phyloP scores from a whole-genome alignment of 2,329 filamentous ascomycete species.

The Dactylella cylindrospora region DNA sequence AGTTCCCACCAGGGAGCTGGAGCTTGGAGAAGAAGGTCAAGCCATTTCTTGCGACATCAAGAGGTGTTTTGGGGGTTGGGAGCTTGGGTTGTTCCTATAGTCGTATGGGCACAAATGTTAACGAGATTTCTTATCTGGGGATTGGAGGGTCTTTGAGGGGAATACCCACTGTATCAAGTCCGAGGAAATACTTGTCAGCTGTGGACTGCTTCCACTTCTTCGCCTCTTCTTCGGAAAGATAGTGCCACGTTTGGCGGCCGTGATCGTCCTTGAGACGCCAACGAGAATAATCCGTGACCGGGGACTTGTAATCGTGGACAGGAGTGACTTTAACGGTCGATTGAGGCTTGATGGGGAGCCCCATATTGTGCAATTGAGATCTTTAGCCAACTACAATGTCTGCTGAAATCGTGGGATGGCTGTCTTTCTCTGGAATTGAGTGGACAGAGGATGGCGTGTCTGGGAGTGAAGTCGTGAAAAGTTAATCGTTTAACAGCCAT shows the following conservation, averaged over 20 bases:
- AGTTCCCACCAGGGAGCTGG: slow-evolving; percentile 85
- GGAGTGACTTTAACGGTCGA: slow-evolving; percentile 3
- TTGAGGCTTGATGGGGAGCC: slow-evolving; percentile 18
- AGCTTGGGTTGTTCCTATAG: slow-evolving; percentile 72
- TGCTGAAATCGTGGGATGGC: too few relatives aligned
- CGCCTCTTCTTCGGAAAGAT: slow-evolving; percentile 72
- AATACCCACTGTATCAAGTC: slow-evolving; percentile 68
- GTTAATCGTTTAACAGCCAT: too few relatives aligned
- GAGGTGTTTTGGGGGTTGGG: slow-evolving; percentile 67
- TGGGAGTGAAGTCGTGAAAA: too few relatives aligned
- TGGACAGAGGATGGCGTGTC: too few relatives aligned
- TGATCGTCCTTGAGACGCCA: slow-evolving; percentile 84
- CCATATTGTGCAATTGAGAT: slow-evolving; percentile 7
- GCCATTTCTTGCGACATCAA: slow-evolving; percentile 78
- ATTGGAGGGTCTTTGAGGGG: not conserved
- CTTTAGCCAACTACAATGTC: too few relatives aligned
- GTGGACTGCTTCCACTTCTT: slow-evolving; percentile 79
- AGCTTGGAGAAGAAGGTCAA: slow-evolving; percentile 85
- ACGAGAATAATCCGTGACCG: slow-evolving; percentile 69
- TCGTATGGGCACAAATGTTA: too few relatives aligned
- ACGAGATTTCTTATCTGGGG: not conserved
- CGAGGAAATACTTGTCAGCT: slow-evolving; percentile 88
- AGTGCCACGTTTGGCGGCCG: slow-evolving; percentile 92
- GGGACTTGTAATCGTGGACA: slow-evolving; percentile 26
- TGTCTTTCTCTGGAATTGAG: too few relatives aligned